A percentile compares a stretch with the other conserved stretches of the same genome.
These are phyloP conservation scores for Blastobotrys parvus DNA, from an alignment of 805 yeast genomes.

Conservation along the genomic window DNA sequence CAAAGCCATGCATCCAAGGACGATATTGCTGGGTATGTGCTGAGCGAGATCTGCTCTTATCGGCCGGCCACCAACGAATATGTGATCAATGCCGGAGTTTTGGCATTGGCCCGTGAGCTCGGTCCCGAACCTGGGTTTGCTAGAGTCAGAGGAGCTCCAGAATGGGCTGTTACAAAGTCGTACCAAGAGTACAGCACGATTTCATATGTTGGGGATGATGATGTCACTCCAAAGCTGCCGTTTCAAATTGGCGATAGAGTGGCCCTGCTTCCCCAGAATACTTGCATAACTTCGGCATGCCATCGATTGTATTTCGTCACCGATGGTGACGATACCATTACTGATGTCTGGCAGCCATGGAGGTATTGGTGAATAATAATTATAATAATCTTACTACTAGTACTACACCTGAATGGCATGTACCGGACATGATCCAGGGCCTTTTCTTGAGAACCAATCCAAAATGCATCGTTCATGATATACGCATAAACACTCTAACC, in stretches of 20 bases:
- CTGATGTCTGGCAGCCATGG: conserved; percentile 63
- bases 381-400: neutral
- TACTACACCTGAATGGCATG: conserved; percentile 43
- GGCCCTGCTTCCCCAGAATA: conserved; percentile 55
- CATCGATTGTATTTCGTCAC: conserved; percentile 47
- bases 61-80: conserved; percentile 57
- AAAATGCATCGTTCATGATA: conserved; percentile 88
- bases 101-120: conserved; percentile 55
- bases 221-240: conserved; percentile 4
- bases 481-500: conserved; percentile 89
- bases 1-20: conserved; percentile 56
- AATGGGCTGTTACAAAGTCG: conserved; percentile 59
- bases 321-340: conserved; percentile 40
- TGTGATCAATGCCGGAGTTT: conserved; percentile 62
- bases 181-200: conserved; percentile 75
- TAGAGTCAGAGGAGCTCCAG: conserved; percentile 32
- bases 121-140: conserved; percentile 58
- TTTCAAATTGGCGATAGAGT: conserved; percentile 41
- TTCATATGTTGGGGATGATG: conserved; percentile 23
- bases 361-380: conserved; percentile 34
- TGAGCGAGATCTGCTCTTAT: conserved; percentile 48
- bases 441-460: conserved; percentile 83
- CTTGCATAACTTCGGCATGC: conserved; percentile 59
- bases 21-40: conserved; percentile 43
- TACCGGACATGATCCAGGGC: conserved; percentile 81